phyloP scores from a whole-genome alignment of 1,139 yeast genomes.

The Saccharomycopsis hybrid region DNA sequence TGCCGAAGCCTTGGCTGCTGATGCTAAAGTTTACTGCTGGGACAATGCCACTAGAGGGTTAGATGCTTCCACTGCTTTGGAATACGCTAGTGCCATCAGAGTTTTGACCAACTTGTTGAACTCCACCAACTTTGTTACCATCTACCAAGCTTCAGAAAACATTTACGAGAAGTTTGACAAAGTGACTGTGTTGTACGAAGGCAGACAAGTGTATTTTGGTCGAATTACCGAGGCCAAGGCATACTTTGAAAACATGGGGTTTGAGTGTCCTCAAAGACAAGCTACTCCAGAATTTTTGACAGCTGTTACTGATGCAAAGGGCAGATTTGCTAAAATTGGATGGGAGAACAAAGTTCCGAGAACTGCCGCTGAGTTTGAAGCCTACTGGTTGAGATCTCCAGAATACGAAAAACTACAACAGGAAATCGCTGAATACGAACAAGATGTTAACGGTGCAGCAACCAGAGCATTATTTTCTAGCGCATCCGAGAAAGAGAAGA shows the following conservation, averaged over 20 bases:
- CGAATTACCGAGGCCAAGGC: slow-evolving; percentile 35
- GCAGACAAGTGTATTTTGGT: slow-evolving; percentile 42
- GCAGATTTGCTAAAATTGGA: slow-evolving; percentile 42
- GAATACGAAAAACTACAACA: slow-evolving; percentile 37
- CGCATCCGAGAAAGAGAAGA: slow-evolving; percentile 34
- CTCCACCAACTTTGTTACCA: slow-evolving; percentile 41
- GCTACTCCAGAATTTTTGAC: slow-evolving; percentile 56
- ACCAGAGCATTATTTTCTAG: slow-evolving; percentile 30
- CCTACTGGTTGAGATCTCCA: slow-evolving; percentile 56
- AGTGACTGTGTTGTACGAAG: slow-evolving; percentile 38
- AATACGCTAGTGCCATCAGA: slow-evolving; percentile 40
- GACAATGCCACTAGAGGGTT: slow-evolving; percentile 50
- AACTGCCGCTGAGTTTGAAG: slow-evolving; percentile 63
- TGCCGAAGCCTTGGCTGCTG: slow-evolving; percentile 42
- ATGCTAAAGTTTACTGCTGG: slow-evolving; percentile 45
- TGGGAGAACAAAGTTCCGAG: slow-evolving; percentile 59
- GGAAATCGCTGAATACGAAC: slow-evolving; percentile 42
- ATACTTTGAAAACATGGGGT: slow-evolving; percentile 48
- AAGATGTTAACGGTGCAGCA: slow-evolving; percentile 32
- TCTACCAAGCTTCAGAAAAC: slow-evolving; percentile 47
- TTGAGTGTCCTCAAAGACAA: slow-evolving; percentile 47
- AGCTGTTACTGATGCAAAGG: slow-evolving; percentile 52
- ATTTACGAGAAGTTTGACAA: slow-evolving; percentile 43
- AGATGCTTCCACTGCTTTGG: slow-evolving; percentile 47
- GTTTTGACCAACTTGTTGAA: slow-evolving; percentile 37